Base-by-base conservation (phyloP, 2,329 filamentous ascomycete genomes). In the Metarhizium anisopliae region DNA sequence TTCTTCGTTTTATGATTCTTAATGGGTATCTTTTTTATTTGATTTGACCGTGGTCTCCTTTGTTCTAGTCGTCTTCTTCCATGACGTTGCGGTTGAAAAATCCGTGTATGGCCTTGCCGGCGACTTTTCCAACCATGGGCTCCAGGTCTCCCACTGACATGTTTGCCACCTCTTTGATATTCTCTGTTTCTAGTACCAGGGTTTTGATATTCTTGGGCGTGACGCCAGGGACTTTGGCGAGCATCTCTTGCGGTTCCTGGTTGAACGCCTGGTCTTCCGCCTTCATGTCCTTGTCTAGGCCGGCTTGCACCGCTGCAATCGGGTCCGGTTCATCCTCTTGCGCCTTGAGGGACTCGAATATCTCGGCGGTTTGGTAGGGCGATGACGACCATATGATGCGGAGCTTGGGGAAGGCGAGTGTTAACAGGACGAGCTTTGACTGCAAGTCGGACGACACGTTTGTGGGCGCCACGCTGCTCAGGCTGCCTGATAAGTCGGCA, bases 311-410 rank as follows among this genome's bases (percentile, higher is more conserved):
- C 0, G 94, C 94, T 3, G 84, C 84, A 40, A 95, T 80, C 1
- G 94, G 94, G 68, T 99, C 92, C 0, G 94, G 94, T 71, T 99
- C 94, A 3, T 86, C 79, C 63, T 93, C 87, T 64, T 91, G 87
- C 61, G 90, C 87, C 75, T 99, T 99, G 55, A 99, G 81, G 61
- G 90, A 86, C 64, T 92, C 87, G 68, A 99, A 97, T 59, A 99
- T 97, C 74, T 97, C 92, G 1, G 94, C 94, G 0, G 94, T 97
- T 70, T 99, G 92, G 67, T 95, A 96, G 0, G 94, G 93, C 11
- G 87, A 91, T 8, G 84, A 89, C 8, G 89, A 94, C 94, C 94
- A 99, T 63, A 99, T 90, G 63, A 99, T 88, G 61, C 90, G 87
- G 51, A 99, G 79, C 25, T 84, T 84, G 0, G 94, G 94, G 64